Conservation (phyloP, 2,329 filamentous ascomycete genomes). For the Davidsoniella neocaledoniae region DNA sequence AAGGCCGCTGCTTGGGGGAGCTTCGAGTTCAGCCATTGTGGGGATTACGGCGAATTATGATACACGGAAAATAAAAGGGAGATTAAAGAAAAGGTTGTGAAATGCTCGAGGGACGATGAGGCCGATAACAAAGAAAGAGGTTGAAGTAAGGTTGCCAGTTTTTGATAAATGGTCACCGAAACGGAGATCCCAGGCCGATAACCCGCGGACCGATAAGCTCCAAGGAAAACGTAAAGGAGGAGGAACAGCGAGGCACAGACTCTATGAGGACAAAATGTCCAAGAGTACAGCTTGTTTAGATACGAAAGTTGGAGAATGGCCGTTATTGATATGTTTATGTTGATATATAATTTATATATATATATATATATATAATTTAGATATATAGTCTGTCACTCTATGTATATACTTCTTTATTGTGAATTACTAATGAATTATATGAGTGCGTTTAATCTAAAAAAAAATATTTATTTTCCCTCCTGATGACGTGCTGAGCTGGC, state of each 20-base stretch:
- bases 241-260: neutral
- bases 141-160: neutral
- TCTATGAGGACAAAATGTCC: too few relatives aligned
- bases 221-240: neutral
- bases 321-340: too few relatives aligned
- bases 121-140: neutral
- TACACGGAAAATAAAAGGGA: neutral
- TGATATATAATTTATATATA: too few relatives aligned
- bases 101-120: neutral
- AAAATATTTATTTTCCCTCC: too few relatives aligned
- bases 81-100: neutral
- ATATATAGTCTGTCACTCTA: too few relatives aligned
- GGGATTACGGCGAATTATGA: neutral
- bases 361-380: too few relatives aligned
- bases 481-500: too few relatives aligned
- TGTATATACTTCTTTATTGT: too few relatives aligned
- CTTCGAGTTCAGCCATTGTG: slow-evolving; percentile 10
- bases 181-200: slow-evolving; percentile 3
- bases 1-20: slow-evolving; percentile 20
- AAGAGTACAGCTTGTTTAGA: too few relatives aligned
- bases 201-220: neutral
- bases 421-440: too few relatives aligned
- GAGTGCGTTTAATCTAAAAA: too few relatives aligned
- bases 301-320: too few relatives aligned
- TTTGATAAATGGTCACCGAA: neutral